Evolutionary conservation across 345 rosid species (phyloP).

Genomic region (Syzygium aqueum): DNA sequence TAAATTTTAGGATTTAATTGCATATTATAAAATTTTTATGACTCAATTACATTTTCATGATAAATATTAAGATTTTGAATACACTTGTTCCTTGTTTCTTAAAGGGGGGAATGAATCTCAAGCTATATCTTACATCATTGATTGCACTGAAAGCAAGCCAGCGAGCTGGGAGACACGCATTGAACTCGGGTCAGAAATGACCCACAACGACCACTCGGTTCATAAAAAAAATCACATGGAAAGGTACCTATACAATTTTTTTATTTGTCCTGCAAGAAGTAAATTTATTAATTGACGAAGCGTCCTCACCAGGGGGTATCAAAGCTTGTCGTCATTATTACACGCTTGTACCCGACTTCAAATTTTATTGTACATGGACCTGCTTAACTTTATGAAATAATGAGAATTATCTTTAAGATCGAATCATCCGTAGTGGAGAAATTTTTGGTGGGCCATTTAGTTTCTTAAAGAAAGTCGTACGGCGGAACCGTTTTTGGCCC

Average conservation of each 20-base stretch:
- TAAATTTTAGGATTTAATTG: no score
- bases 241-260: background rate
- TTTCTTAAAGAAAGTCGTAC: rapidly evolving
- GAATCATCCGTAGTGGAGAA: background rate
- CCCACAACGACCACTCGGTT: background rate
- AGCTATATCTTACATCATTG: background rate
- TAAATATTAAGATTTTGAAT: no score
- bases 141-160: background rate
- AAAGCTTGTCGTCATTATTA: background rate
- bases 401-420: background rate
- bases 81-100: background rate
- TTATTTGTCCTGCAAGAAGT: background rate
- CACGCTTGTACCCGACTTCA: background rate
- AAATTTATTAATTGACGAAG: background rate
- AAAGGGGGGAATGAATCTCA: background rate
- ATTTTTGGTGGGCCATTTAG: background rate
- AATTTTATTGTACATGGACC: background rate
- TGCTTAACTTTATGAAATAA: background rate
- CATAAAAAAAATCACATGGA: background rate
- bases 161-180: background rate
- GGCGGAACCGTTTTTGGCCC: background rate
- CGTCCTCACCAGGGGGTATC: background rate
- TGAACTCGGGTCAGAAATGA: background rate
- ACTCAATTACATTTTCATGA: no score
- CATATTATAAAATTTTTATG: no score